Conservation (phyloP, 2,329 filamentous ascomycete species). For the Drechmeria coniospora region DNA sequence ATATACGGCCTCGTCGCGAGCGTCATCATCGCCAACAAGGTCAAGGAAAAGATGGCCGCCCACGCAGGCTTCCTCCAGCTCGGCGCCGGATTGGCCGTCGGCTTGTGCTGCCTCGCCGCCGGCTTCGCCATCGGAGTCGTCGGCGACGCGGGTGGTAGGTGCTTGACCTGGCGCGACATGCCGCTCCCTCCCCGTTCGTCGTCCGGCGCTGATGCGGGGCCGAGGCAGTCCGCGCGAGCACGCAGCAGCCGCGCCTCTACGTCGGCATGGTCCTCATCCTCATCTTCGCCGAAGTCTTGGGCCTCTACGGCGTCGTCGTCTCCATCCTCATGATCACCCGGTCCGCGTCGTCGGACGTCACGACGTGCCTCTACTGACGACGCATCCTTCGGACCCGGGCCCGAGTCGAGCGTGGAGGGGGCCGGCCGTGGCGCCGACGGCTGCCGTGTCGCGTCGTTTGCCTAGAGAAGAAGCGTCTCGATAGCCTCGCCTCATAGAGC, state of each 20-base stretch:
- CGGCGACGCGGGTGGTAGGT: constrained; percentile 27
- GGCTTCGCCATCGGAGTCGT: constrained; percentile 31
- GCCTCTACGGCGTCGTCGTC: constrained; percentile 31
- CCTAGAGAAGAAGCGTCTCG: no score
- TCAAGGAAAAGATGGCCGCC: constrained; percentile 26
- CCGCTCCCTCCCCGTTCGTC: neutral
- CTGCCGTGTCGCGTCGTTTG: no score
- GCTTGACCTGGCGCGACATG: no score
- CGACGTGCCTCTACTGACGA: constrained; percentile 19
- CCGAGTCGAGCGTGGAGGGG: no score
- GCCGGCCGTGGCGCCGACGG: no score
- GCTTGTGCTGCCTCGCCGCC: constrained; percentile 28
- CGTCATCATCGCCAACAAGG: constrained; percentile 26
- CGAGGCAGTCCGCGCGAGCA: constrained; percentile 26
- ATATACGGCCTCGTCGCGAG: constrained; percentile 30
- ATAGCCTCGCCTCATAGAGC: no score
- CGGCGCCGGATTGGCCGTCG: constrained; percentile 26
- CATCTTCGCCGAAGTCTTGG: constrained; percentile 30
- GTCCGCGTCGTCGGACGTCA: constrained; percentile 21
- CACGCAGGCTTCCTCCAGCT: constrained; percentile 27
- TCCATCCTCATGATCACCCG: constrained; percentile 32
- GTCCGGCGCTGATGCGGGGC: neutral
- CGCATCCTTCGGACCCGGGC: no score
- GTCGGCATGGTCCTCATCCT: constrained; percentile 32
- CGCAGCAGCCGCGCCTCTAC: constrained; percentile 30